Base-by-base conservation (phyloP, 2,329 filamentous ascomycete species). In the Epichloe sibirici region DNA sequence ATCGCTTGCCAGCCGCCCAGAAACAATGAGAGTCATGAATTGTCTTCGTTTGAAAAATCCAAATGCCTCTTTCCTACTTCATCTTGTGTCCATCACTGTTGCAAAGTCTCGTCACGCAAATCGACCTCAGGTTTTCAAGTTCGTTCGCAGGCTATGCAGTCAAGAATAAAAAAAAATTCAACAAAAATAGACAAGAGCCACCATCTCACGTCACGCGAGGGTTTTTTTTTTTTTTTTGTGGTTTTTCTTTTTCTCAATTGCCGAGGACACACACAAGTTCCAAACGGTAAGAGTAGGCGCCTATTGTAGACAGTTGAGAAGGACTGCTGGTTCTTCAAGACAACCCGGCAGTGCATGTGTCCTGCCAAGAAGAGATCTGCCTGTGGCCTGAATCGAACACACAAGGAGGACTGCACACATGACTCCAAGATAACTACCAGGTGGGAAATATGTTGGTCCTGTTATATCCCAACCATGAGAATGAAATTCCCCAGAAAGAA, bases 141-240 rank as follows among this genome's bases (percentile, higher is more conserved):
- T 40, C 37, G n/a, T 38, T 7, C 48, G 47, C 51, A 53, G 51
- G 47, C 39, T 46, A 49, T 53, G 51, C 51, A 35, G 28, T 40
- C 31, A 40, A 38, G 21, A 42, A 42, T 25, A 15, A 48, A 44
- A 43, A 43, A 5, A 49, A 25, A 21, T 13, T 39, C 21, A 21
- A 49, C 9, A 49, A 23, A 49, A 13, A 40, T n/a, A 21, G n/a
- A 45, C 35, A 40, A 47, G 21, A 42, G 25, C 23, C 35, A 15
- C 42, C 44, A 17, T 34, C 8, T 50, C 35, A 6, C 43, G 17
- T 31, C 15, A 23, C 23, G 42, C n/a, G 28, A 9, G 6, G n/a
- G 3, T n/a, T 46, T 46, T 35, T 35, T 35, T 12, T 21, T 8
- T 11, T 45, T 9, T 38, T n/a, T 39, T 31, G 3, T 4, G 28